Conservation (phyloP, 306 rosid genomes). For the Glycine soja region DNA sequence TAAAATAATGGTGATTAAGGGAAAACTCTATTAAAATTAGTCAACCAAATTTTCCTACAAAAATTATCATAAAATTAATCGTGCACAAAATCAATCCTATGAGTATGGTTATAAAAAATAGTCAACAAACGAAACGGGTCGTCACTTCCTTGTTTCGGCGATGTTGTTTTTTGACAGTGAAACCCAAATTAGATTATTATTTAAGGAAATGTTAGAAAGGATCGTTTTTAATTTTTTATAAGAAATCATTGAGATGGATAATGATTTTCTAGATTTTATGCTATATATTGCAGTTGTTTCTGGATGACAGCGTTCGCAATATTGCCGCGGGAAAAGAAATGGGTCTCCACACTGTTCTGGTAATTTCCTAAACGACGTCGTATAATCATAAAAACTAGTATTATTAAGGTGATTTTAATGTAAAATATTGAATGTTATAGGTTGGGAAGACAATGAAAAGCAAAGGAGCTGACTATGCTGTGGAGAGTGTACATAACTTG, state of each 20-base stretch:
- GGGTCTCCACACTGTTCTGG: constrained; percentile 84
- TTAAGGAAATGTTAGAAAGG: neutral
- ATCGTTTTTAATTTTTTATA: neutral
- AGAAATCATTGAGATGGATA: neutral
- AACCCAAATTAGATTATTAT: neutral
- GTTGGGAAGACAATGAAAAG: constrained; percentile 66
- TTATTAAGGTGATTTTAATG: no score
- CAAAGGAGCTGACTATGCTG: constrained; percentile 67
- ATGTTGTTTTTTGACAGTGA: neutral
- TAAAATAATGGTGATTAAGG: no score
- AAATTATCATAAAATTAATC: no score
- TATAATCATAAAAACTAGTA: no score
- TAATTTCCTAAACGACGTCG: constrained; percentile 29
- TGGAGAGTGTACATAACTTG: constrained; percentile 61
- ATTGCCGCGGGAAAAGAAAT: constrained; percentile 74
- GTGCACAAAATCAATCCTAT: no score
- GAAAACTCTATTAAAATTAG: no score
- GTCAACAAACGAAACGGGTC: neutral
- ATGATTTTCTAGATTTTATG: neutral
- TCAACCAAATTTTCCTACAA: no score
- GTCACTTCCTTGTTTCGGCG: neutral
- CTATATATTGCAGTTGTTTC: constrained; percentile 61
- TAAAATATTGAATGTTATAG: constrained; percentile 42
- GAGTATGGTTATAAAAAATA: neutral
- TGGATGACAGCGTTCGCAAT: constrained; percentile 76